Evolutionary conservation across 768 basidiomycete genomes (phyloP).

Genomic region (Cystobasidium ongulense): DNA sequence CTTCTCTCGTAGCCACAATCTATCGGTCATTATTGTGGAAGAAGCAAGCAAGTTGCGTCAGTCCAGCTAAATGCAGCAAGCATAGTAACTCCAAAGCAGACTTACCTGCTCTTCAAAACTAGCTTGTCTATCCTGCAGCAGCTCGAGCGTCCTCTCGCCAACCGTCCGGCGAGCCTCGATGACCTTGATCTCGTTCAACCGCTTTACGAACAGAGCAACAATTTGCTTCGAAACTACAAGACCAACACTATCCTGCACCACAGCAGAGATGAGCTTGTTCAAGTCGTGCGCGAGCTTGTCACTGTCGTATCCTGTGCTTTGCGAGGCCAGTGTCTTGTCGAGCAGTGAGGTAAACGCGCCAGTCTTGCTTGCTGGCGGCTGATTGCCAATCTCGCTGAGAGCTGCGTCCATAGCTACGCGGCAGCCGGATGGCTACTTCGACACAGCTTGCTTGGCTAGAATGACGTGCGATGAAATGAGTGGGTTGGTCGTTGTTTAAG

Average conservation of each 20-base stretch:
- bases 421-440: background rate
- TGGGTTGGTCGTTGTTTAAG: too few relatives aligned
- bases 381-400: background rate
- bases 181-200: slow-evolving; percentile 50
- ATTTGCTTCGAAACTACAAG: slow-evolving; percentile 83
- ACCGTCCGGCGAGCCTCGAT: slow-evolving; percentile 60
- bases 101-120: slow-evolving; percentile 92
- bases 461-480: too few relatives aligned
- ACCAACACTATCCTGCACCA: slow-evolving; percentile 66
- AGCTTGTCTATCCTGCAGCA: slow-evolving; percentile 68
- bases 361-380: slow-evolving; percentile 18
- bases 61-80: background rate
- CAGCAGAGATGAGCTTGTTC: slow-evolving; percentile 65
- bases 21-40: slow-evolving; percentile 45
- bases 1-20: slow-evolving; percentile 74
- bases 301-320: background rate
- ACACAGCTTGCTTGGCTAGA: background rate
- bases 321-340: slow-evolving; percentile 2
- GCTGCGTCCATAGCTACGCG: slow-evolving; percentile 19
- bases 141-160: slow-evolving; percentile 63
- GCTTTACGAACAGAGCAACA: slow-evolving; percentile 70
- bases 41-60: background rate
- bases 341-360: slow-evolving; percentile 28
- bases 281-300: slow-evolving; percentile 50
- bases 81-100: background rate